Percentiles rank a stretch among this genome's conserved stretches.
Evolutionary conservation across 768 basidiomycete species (phyloP).

Genomic region (Leccinum aurantiacum): DNA sequence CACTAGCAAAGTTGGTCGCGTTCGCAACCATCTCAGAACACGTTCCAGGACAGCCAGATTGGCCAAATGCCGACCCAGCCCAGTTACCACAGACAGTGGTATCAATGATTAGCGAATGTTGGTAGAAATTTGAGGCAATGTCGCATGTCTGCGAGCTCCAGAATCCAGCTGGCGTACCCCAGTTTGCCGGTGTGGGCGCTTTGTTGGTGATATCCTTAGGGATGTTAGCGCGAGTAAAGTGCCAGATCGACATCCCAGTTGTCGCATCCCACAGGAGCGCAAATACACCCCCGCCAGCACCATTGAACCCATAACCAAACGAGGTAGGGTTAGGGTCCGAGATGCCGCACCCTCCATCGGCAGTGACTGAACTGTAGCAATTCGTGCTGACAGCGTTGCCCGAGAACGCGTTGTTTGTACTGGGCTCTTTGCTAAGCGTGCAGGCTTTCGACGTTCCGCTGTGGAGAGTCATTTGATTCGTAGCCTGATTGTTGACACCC

Average conservation of each 20-base stretch:
- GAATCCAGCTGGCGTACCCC: conserved; percentile 53
- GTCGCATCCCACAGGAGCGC: conserved; percentile 52
- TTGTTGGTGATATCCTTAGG: conserved; percentile 49
- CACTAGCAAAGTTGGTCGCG: conserved; percentile 53
- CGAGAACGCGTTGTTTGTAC: conserved; percentile 14
- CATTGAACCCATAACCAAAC: conserved; percentile 42
- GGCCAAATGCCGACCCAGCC: conserved; percentile 26
- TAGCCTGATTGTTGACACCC: conserved; percentile 58
- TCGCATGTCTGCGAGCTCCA: conserved; percentile 52
- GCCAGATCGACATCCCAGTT: conserved; percentile 55
- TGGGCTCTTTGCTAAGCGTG: conserved; percentile 17
- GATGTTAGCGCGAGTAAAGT: conserved; percentile 51
- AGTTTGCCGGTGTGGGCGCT: conserved; percentile 46
- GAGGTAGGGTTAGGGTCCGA: conserved; percentile 39
- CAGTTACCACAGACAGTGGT: conserved; percentile 36
- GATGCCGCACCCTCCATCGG: conserved; percentile 54
- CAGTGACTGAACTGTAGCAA: conserved; percentile 41
- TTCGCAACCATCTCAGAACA: conserved; percentile 51
- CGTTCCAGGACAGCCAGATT: conserved; percentile 41
- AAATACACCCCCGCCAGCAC: conserved; percentile 50
- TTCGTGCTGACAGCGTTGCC: conserved; percentile 25
- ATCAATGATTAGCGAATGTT: conserved; percentile 49
- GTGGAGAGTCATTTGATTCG: conserved; percentile 69
- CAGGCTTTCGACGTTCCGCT: conserved; percentile 45
- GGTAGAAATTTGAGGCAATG: conserved; percentile 48